These are phyloP conservation scores for Candolleomyces efflorescens DNA, from an alignment of 768 basidiomycete species.

Conservation along the genomic window DNA sequence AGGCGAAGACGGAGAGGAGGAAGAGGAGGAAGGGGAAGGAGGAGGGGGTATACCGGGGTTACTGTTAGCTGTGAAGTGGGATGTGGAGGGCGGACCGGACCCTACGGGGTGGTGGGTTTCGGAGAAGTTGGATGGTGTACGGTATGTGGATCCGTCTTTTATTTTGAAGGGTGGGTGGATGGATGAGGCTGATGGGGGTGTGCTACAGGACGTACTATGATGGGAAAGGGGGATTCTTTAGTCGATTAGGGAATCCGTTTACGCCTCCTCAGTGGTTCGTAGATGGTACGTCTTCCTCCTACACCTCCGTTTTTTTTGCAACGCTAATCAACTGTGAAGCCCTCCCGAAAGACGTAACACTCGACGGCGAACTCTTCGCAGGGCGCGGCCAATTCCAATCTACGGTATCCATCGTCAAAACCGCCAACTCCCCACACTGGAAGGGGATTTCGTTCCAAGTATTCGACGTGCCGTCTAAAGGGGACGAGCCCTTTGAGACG, in stretches of 20 bases:
- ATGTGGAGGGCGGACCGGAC: constrained; percentile 47
- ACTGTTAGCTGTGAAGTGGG: constrained; percentile 55
- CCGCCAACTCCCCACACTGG: constrained; percentile 54
- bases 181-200: background rate
- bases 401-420: constrained; percentile 58
- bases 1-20: constrained; percentile 23
- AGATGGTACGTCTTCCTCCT: constrained; percentile 35
- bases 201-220: constrained; percentile 48
- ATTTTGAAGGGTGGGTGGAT: too few species aligned
- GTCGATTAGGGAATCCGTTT: constrained; percentile 56
- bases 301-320: background rate
- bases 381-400: constrained; percentile 55
- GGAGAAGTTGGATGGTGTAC: constrained; percentile 58
- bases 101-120: constrained; percentile 60
- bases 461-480: constrained; percentile 53
- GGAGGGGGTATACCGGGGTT: constrained; percentile 35
- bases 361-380: constrained; percentile 58
- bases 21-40: constrained; percentile 29
- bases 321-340: constrained; percentile 27
- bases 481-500: constrained; percentile 45
- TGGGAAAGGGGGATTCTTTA: constrained; percentile 42
- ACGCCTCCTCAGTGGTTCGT: constrained; percentile 55
- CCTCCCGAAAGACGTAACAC: constrained; percentile 49
- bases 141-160: constrained; percentile 30
- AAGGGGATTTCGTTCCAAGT: constrained; percentile 51